A percentile compares a stretch with the other conserved stretches of the same genome.
Evolutionary conservation across 768 basidiomycete genomes (phyloP).

Genomic region (Lactarius evosmus): DNA sequence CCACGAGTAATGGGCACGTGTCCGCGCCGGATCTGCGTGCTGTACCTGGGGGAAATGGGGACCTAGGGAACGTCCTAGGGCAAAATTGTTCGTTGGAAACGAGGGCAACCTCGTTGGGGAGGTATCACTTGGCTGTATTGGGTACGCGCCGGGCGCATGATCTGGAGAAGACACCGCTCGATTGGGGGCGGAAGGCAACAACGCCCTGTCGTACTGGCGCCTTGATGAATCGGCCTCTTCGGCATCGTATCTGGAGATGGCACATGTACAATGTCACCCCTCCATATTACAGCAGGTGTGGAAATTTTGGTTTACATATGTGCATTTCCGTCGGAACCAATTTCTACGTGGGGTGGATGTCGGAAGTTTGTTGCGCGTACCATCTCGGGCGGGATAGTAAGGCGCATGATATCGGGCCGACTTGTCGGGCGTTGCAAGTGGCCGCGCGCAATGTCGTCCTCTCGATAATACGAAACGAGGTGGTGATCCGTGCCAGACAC

Average conservation of each 20-base stretch:
- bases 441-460: slow-evolving; percentile 71
- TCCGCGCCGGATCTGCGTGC: not conserved
- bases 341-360: slow-evolving; percentile 75
- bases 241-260: slow-evolving; percentile 26
- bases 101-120: not conserved
- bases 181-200: slow-evolving; percentile 16
- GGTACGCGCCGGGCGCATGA: slow-evolving; percentile 14
- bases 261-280: slow-evolving; percentile 17
- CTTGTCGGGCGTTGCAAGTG: slow-evolving; percentile 66
- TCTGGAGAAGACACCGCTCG: slow-evolving; percentile 10
- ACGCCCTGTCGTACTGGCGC: slow-evolving; percentile 24
- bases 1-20: slow-evolving; percentile 18
- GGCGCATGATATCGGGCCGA: slow-evolving; percentile 64
- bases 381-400: slow-evolving; percentile 73
- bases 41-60: slow-evolving; percentile 11
- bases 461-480: slow-evolving; percentile 79
- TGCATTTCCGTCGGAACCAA: slow-evolving; percentile 64
- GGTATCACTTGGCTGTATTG: slow-evolving; percentile 15
- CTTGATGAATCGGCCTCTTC: slow-evolving; percentile 27
- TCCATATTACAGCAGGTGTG: slow-evolving; percentile 1
- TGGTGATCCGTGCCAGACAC: slow-evolving; percentile 79
- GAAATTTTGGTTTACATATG: slow-evolving; percentile 49
- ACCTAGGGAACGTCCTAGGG: slow-evolving; percentile 2
- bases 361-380: slow-evolving; percentile 80
- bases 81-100: slow-evolving; percentile 4